phyloP scores from a whole-genome alignment of 192 early-diverging fungal species.

The Oehlia diaphana region DNA sequence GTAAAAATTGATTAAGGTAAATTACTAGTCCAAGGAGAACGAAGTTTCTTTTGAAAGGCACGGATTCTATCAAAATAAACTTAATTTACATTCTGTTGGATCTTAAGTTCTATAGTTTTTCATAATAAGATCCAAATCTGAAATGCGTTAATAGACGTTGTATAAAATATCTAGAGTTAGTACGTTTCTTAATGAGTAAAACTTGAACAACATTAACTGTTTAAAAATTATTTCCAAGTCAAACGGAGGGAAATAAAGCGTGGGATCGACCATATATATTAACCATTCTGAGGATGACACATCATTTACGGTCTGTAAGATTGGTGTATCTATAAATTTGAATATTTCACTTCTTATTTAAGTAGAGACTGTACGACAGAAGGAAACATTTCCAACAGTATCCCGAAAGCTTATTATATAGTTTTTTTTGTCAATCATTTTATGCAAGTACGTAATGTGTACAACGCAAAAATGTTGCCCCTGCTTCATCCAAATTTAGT shows the following conservation, averaged over 20 bases:
- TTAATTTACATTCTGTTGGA: background rate
- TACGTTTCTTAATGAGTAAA: background rate
- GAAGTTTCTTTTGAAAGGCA: background rate
- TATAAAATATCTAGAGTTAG: background rate
- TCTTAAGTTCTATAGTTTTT: background rate
- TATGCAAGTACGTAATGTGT: no score
- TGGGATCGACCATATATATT: background rate
- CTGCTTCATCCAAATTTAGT: no score
- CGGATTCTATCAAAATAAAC: background rate
- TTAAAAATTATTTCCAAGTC: background rate
- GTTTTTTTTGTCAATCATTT: no score
- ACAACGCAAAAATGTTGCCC: no score
- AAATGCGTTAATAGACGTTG: slow-evolving; percentile 5
- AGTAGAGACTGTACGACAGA: no score
- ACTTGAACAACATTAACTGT: background rate
- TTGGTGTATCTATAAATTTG: background rate
- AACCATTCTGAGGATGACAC: background rate
- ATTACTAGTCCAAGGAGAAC: background rate
- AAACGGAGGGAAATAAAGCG: background rate
- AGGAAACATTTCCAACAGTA: no score
- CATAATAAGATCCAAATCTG: background rate
- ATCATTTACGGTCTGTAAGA: background rate
- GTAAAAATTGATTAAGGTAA: background rate
- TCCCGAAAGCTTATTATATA: no score
- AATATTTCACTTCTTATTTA: background rate